These are phyloP conservation scores for Candida tunisiensis DNA, from an alignment of 1,139 yeast species.

Conservation along the genomic window DNA sequence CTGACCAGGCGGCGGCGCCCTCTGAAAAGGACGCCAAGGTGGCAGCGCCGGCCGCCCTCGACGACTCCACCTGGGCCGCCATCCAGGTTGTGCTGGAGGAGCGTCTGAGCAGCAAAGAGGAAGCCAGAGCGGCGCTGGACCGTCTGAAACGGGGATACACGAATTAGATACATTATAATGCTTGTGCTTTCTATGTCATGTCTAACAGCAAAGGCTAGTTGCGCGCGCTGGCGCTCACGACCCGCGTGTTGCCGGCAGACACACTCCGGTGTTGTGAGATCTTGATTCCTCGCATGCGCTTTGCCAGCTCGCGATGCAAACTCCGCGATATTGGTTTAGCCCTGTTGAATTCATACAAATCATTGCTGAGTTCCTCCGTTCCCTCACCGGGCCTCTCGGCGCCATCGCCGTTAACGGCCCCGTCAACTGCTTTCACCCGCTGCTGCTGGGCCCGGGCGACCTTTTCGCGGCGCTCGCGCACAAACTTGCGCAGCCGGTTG, in stretches of 20 bases:
- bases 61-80: not conserved
- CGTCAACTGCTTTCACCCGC: not conserved
- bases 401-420: not conserved
- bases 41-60: not conserved
- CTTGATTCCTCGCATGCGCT: too few relatives aligned
- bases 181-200: too few relatives aligned
- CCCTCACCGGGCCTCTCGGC: not conserved
- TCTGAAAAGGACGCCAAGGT: slow-evolving; percentile 1
- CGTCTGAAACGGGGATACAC: not conserved
- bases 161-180: too few relatives aligned
- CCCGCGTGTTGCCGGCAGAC: too few relatives aligned
- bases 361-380: not conserved
- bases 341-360: not conserved
- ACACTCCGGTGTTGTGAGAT: too few relatives aligned
- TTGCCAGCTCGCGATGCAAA: too few relatives aligned
- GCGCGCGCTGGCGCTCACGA: too few relatives aligned
- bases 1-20: slow-evolving; percentile 4
- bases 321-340: not conserved
- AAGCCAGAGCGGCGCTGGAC: not conserved
- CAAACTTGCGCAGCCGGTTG: slow-evolving; percentile 59
- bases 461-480: slow-evolving; percentile 26
- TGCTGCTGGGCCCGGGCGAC: not conserved
- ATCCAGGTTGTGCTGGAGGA: not conserved
- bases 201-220: too few relatives aligned
- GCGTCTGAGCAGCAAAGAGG: not conserved